Conservation (phyloP, 2,329 filamentous ascomycete genomes). For the Emmonsia crescens region DNA sequence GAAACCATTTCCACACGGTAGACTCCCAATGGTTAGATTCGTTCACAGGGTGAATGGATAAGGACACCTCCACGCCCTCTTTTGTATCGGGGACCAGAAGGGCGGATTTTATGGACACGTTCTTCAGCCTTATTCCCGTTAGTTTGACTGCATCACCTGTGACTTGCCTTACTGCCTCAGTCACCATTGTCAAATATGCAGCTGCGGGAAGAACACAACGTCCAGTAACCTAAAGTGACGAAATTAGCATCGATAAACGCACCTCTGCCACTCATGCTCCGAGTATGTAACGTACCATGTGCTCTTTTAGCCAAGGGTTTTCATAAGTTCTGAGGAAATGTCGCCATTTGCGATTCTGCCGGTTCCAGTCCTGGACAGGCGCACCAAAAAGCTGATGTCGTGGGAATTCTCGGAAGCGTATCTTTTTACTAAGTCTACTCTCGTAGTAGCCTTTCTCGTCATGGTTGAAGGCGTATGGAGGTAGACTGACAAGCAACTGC, state of each 20-base stretch:
- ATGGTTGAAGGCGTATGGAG: slow-evolving; percentile 23
- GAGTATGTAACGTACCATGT: slow-evolving; percentile 15
- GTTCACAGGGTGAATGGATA: slow-evolving; percentile 19
- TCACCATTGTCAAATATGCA: slow-evolving; percentile 22
- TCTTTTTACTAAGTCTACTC: slow-evolving; percentile 19
- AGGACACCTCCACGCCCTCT: slow-evolving; percentile 21
- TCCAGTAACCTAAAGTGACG: background rate
- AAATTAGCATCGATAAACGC: slow-evolving; percentile 1
- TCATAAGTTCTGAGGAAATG: slow-evolving; percentile 21
- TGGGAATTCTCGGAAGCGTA: slow-evolving; percentile 19
- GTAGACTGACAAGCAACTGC: slow-evolving; percentile 18
- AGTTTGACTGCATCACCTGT: slow-evolving; percentile 2
- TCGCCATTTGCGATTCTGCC: slow-evolving; percentile 19
- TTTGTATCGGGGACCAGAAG: slow-evolving; percentile 22
- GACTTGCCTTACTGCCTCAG: slow-evolving; percentile 21
- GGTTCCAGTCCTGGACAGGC: slow-evolving; percentile 20
- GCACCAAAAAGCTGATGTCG: slow-evolving; percentile 23
- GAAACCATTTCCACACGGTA: slow-evolving; percentile 21
- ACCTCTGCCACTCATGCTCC: background rate
- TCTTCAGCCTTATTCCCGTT: slow-evolving; percentile 4
- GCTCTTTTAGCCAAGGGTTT: slow-evolving; percentile 23
- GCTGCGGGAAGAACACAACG: slow-evolving; percentile 20
- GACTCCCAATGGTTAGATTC: slow-evolving; percentile 13
- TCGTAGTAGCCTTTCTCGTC: slow-evolving; percentile 16
- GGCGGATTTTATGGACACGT: slow-evolving; percentile 20